phyloP scores from a whole-genome alignment of 345 rosid genomes.

The Lepidium didymum region DNA sequence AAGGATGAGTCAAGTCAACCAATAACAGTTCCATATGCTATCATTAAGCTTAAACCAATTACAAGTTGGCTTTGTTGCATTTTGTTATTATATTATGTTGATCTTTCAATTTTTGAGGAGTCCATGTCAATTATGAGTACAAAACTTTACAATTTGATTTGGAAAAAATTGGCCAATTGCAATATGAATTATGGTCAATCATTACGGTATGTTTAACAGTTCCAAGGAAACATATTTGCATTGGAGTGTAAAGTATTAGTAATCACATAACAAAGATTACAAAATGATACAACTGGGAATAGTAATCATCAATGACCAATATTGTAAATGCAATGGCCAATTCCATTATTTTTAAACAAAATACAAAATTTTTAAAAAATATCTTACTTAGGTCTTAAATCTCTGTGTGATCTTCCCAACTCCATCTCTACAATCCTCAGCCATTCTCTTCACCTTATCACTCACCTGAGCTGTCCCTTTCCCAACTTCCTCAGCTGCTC shows the following conservation, averaged over 20 bases:
- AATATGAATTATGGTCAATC: too few relatives aligned
- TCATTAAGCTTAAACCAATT: too few relatives aligned
- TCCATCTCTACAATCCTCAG: constrained; percentile 32
- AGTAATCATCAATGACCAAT: constrained; percentile 15
- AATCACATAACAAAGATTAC: constrained; percentile 12
- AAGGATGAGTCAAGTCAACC: too few relatives aligned
- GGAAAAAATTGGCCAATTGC: too few relatives aligned
- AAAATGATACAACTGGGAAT: constrained; percentile 18
- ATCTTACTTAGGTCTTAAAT: constrained; percentile 25
- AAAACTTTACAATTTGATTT: too few relatives aligned
- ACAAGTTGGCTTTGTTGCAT: too few relatives aligned
- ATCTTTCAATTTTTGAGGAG: too few relatives aligned
- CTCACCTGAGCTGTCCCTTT: constrained; percentile 43
- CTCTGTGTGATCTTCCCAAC: constrained; percentile 31
- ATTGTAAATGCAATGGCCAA: constrained; percentile 19
- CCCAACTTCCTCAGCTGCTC: constrained; percentile 50
- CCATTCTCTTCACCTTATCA: constrained; percentile 37
- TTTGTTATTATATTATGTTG: too few relatives aligned
- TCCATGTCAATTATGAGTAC: too few relatives aligned
- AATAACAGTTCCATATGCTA: too few relatives aligned
- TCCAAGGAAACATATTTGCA: not conserved
- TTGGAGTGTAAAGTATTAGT: not conserved
- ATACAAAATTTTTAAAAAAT: not conserved
- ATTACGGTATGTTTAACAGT: too few relatives aligned
- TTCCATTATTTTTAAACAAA: constrained; percentile 14